Evolutionary conservation across 805 yeast genomes (phyloP).

Genomic region (Wickerhamomyces pijperi): DNA sequence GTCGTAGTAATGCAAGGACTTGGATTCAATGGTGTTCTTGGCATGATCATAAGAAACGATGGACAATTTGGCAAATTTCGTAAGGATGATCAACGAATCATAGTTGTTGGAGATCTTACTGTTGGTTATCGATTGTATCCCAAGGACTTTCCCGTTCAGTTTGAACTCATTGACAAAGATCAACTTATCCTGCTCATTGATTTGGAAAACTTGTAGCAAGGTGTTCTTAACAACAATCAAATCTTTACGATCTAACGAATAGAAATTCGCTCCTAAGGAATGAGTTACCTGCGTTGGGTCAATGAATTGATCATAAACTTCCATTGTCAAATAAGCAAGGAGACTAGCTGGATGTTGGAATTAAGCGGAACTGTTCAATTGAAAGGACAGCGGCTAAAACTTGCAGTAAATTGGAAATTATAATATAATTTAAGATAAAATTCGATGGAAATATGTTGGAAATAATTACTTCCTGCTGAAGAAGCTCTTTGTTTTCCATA

Average conservation of each 20-base stretch:
- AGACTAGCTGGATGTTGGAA: too few species aligned
- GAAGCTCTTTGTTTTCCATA: too few species aligned
- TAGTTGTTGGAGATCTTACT: slow-evolving; percentile 31
- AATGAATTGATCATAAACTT: slow-evolving; percentile 65
- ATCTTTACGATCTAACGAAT: slow-evolving; percentile 29
- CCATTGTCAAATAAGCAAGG: too few species aligned
- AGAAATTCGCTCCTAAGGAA: slow-evolving; percentile 41
- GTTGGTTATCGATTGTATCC: slow-evolving; percentile 34
- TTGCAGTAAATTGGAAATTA: too few species aligned
- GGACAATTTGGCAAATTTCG: slow-evolving; percentile 69
- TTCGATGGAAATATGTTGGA: too few species aligned
- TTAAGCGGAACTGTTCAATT: too few species aligned
- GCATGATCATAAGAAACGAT: slow-evolving; percentile 58
- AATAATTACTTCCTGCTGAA: too few species aligned
- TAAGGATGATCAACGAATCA: slow-evolving; percentile 56
- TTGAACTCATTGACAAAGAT: slow-evolving; percentile 50
- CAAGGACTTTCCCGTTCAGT: slow-evolving; percentile 60
- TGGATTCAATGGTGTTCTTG: slow-evolving; percentile 47
- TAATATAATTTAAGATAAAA: too few species aligned
- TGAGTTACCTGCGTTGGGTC: slow-evolving; percentile 68
- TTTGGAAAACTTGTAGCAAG: slow-evolving; percentile 30
- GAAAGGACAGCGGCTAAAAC: too few species aligned
- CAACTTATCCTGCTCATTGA: slow-evolving; percentile 14
- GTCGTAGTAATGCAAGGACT: slow-evolving; percentile 82
- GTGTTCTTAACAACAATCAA: slow-evolving; percentile 64